Base-by-base conservation (phyloP, 306 rosid genomes). In the Castanospermum australe region DNA sequence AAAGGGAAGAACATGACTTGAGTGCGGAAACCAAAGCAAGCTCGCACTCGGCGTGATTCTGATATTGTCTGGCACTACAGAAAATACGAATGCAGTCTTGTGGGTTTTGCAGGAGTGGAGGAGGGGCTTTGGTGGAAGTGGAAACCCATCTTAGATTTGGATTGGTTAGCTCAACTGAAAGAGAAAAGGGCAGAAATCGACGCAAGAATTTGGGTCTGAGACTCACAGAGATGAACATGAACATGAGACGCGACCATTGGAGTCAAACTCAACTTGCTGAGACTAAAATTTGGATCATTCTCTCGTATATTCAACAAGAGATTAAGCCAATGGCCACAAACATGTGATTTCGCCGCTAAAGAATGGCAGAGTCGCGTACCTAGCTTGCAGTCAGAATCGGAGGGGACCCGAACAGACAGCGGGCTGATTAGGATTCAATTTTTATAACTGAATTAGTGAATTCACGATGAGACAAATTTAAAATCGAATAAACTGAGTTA, bases 1-100 rank as follows among this genome's bases (percentile, higher is more conserved):
- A 45, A 5, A 71, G 79, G 55, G 92, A 89, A 6, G 99, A 79
- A 76, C 95, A 91, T n/a, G 89, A 86, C 79, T 89, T 92, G 61
- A 95, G 77, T 0, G 87, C 86, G 5, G 93, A 91, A 74, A 95
- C 88, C 85, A 95, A 59, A 1, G 91, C 84, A 54, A 87, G 88
- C 68, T 90, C 89, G 86, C 55, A 87, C 10, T 86, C 84, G 50
- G 24, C 21, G 67, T 17, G 86, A 77, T 72, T 69, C 18, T 75
- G 81, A 72, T 15, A 39, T 25, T 42, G 61, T 77, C 86, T 75
- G 80, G 83, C 79, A 67, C 83, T 52, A 86, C 71, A 75, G 88
- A 91, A 86, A 41, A 79, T n/a, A 52, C 55, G 86, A 63, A 91
- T 85, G 83, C 25, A 81, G 63, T 83, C 69, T 10, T 82, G 77